phyloP scores from a whole-genome alignment of 2,329 filamentous ascomycete genomes.

The Chaetomiaceae sp. region DNA sequence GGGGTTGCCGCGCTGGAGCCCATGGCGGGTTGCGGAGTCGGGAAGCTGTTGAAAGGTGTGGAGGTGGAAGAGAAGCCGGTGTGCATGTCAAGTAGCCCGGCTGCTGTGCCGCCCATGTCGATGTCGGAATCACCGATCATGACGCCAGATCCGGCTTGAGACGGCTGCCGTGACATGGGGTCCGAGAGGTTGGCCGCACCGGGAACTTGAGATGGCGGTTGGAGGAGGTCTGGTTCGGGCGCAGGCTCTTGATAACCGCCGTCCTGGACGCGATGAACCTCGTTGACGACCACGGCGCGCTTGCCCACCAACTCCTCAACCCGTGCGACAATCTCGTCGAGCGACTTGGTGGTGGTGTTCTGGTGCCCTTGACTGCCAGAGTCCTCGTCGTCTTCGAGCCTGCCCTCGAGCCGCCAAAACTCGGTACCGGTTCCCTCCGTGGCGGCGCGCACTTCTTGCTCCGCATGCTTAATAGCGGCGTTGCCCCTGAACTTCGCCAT shows the following conservation, averaged over 20 bases:
- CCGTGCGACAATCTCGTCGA: conserved; percentile 70
- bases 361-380: conserved; percentile 43
- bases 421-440: conserved; percentile 57
- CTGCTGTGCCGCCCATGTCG: conserved; percentile 61
- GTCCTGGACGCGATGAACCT: conserved; percentile 68
- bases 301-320: conserved; percentile 69
- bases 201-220: conserved; percentile 31
- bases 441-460: conserved; percentile 68
- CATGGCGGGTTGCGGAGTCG: conserved; percentile 54
- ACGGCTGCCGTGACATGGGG: conserved; percentile 49
- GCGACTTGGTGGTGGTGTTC: conserved; percentile 47
- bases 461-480: conserved; percentile 66
- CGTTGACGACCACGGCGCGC: conserved; percentile 59
- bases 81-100: conserved; percentile 64
- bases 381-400: conserved; percentile 47
- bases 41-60: conserved; percentile 57
- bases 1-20: conserved; percentile 58
- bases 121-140: conserved; percentile 58
- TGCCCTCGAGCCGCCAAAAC: conserved; percentile 61
- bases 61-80: conserved; percentile 55
- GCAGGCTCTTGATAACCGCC: conserved; percentile 67
- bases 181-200: conserved; percentile 20
- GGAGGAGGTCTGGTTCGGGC: conserved; percentile 33
- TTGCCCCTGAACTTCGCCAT: conserved; percentile 71
- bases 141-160: conserved; percentile 51